A percentile compares a stretch with the other conserved stretches of the same genome.
Conservation (phyloP, 306 rosid species). For the Crotalaria pallida region DNA sequence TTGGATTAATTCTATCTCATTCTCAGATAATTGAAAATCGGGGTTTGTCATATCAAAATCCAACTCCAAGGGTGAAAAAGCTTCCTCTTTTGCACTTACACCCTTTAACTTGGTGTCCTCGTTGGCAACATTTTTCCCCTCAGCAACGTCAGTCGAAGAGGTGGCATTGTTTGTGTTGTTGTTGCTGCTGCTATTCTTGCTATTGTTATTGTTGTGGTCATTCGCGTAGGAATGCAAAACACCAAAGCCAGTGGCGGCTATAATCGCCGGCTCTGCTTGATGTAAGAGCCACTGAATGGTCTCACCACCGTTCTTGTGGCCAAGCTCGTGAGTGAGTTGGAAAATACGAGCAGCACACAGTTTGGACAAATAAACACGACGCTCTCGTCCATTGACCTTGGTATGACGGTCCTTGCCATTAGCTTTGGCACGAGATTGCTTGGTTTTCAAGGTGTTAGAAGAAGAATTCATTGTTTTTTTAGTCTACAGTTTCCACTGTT, state of each 20-base stretch:
- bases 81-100: background rate
- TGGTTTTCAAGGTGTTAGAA: background rate
- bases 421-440: background rate
- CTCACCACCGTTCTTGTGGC: constrained; percentile 37
- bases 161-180: background rate
- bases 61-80: constrained; percentile 21
- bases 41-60: constrained; percentile 20
- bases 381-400: constrained; percentile 29
- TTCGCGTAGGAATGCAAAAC: background rate
- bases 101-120: background rate
- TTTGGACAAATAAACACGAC: constrained; percentile 29
- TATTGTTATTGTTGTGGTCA: too few species aligned
- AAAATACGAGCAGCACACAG: constrained; percentile 30
- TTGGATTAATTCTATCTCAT: constrained; percentile 23
- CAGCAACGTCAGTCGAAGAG: background rate
- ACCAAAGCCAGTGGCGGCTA: background rate
- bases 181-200: too few species aligned
- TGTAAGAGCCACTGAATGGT: constrained; percentile 47
- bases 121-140: background rate
- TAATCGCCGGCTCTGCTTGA: constrained; percentile 33
- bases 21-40: constrained; percentile 28
- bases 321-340: constrained; percentile 43
- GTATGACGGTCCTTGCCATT: background rate
- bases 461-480: background rate
- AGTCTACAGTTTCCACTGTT: too few species aligned